Base-by-base conservation (phyloP, 768 basidiomycete genomes). In the Rhodotorula taiwanensis region DNA sequence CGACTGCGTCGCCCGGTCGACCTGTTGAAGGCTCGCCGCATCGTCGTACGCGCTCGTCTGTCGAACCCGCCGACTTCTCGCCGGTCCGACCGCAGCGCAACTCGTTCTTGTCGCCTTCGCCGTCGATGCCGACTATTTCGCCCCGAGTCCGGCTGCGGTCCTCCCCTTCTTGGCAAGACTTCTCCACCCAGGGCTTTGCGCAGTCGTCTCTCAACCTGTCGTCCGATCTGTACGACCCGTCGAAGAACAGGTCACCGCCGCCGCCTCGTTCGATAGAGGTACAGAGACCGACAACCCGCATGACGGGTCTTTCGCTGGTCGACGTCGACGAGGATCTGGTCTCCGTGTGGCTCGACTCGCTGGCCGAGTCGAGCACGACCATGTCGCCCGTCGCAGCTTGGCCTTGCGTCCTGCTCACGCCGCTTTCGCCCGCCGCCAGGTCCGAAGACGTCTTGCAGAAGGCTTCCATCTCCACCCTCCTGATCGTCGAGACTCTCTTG, bases 311-410 rank as follows among this genome's bases (percentile, higher is more conserved):
- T n/a, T 4, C 47, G 27, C 4, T 43, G 23, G 23, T 13, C 3
- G n/a, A 36, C 0, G 4, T 67, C 31, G 66, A 62, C 28, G 66
- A 62, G n/a, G 66, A 59, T 21, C 56, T 67, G 23, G 21, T 42
- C 11, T 60, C 62, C 30, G 20, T 52, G 3, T 67, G 61, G 60
- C 33, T 67, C 52, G 66, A 62, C 44, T 48, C 49, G 3, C 60
- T 67, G 51, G 23, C 20, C 44, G 66, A 67, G 43, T 39, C 47
- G 15, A 25, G 47, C 21, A 44, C 52, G 14, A 10, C 39, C 0
- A 10, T 30, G 25, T 21, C 30, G 8, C 60, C 60, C 0, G 41
- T 58, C 14, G 60, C 65, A 0, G 30, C 10, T 0, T 61, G 56
- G 65, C 55, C 60, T 5, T 28, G 42, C 1, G 2, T 61, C 27